phyloP scores from a whole-genome alignment of 768 basidiomycete genomes.

The Glaciozyma antarctica region DNA sequence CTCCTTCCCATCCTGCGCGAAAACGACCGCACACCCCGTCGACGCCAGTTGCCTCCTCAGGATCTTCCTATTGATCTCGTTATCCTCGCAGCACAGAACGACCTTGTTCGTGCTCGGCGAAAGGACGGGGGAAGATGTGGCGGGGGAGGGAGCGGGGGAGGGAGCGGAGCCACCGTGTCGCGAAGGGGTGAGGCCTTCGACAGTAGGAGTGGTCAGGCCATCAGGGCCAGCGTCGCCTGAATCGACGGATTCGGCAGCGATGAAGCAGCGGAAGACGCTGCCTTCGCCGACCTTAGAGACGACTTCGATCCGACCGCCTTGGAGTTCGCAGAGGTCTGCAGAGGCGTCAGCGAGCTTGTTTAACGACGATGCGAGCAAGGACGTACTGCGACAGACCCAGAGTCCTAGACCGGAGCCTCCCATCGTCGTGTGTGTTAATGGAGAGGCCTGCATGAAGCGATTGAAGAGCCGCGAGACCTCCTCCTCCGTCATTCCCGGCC shows the following conservation, averaged over 20 bases:
- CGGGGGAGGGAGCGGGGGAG: no score
- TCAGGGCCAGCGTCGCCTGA: background rate
- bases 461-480: conserved; percentile 37
- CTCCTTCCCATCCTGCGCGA: conserved; percentile 22
- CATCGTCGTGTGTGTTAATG: conserved; percentile 37
- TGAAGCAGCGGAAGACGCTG: background rate
- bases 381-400: conserved; percentile 37
- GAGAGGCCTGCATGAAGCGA: conserved; percentile 36
- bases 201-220: background rate
- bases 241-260: background rate
- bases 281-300: conserved; percentile 35
- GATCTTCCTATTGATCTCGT: conserved; percentile 25
- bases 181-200: background rate
- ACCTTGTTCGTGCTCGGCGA: background rate
- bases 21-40: conserved; percentile 11
- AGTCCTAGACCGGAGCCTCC: conserved; percentile 39
- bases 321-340: conserved; percentile 34
- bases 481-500: conserved; percentile 37
- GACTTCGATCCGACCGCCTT: conserved; percentile 39
- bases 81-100: conserved; percentile 4
- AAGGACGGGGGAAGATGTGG: background rate
- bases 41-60: conserved; percentile 19
- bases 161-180: no score
- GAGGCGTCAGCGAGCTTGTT: background rate
- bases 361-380: background rate